phyloP scores from a whole-genome alignment of 2,329 filamentous ascomycete genomes.

The Fusarium poae region DNA sequence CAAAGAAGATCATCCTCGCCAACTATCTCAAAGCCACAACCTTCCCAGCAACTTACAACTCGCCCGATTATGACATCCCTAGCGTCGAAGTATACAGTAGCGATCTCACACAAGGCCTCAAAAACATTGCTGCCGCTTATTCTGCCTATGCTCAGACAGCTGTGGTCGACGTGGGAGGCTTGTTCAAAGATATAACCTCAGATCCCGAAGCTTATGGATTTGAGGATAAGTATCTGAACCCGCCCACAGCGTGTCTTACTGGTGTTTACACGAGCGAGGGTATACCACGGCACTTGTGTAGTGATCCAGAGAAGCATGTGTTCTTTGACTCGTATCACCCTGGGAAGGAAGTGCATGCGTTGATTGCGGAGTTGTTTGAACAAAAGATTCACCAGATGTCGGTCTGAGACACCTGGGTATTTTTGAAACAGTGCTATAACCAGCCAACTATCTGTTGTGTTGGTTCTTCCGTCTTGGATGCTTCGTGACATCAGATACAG shows the following conservation, averaged over 20 bases:
- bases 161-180: conserved; percentile 7
- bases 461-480: not conserved
- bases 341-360: conserved; percentile 21
- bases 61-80: conserved; percentile 15
- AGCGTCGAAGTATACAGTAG: conserved; percentile 7
- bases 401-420: not conserved
- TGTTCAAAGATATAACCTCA: conserved; percentile 7
- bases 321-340: conserved; percentile 37
- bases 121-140: conserved; percentile 19
- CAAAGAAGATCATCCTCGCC: conserved; percentile 21
- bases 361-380: conserved; percentile 25
- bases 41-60: conserved; percentile 29
- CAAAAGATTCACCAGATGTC: not conserved
- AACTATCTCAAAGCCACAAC: conserved; percentile 26
- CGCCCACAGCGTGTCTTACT: conserved; percentile 27
- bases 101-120: conserved; percentile 6
- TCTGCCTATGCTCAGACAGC: conserved; percentile 8
- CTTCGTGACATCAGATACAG: not conserved
- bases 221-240: conserved; percentile 22
- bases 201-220: conserved; percentile 14
- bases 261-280: conserved; percentile 29
- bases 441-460: not conserved
- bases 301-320: conserved; percentile 24
- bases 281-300: conserved; percentile 25
- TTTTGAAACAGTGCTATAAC: too few relatives aligned